phyloP scores from a whole-genome alignment of 371 early-diverging fungal genomes.

The Zopfochytrium polystomum region DNA sequence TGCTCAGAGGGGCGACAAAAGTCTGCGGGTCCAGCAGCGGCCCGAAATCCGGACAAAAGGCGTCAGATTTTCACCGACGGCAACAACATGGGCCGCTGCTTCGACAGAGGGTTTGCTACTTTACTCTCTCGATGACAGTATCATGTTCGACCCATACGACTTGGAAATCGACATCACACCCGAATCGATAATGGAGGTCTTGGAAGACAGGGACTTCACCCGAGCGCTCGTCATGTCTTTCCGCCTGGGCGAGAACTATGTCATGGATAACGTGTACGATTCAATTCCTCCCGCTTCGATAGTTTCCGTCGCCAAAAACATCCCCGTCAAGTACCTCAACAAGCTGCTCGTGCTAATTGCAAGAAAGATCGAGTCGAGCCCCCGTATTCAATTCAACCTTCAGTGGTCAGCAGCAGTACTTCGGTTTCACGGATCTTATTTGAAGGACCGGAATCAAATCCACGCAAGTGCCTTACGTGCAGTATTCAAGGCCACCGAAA shows the following conservation, averaged over 20 bases:
- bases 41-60: constrained; percentile 79
- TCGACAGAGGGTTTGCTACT: constrained; percentile 94
- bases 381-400: constrained; percentile 83
- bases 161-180: constrained; percentile 94
- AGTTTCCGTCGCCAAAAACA: constrained; percentile 64
- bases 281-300: constrained; percentile 76
- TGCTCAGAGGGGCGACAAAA: constrained; percentile 77
- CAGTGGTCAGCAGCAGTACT: constrained; percentile 75
- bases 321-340: constrained; percentile 83
- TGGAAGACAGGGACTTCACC: constrained; percentile 67
- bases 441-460: constrained; percentile 73
- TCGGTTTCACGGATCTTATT: constrained; percentile 74
- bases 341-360: constrained; percentile 79
- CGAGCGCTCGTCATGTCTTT: constrained; percentile 88
- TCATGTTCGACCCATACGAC: constrained; percentile 96
- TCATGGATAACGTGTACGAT: constrained; percentile 76
- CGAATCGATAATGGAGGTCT: constrained; percentile 68
- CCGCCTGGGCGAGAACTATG: constrained; percentile 74
- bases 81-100: constrained; percentile 92
- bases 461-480: constrained; percentile 74
- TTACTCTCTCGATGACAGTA: constrained; percentile 86
- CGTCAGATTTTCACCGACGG: constrained; percentile 90
- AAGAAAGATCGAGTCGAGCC: constrained; percentile 66
- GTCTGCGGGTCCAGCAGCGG: constrained; percentile 62
- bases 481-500: constrained; percentile 71